A percentile compares a stretch with the other conserved stretches of the same genome.
phyloP scores from a whole-genome alignment of 495 filamentous ascomycete genomes.

The Penicillium angulare region DNA sequence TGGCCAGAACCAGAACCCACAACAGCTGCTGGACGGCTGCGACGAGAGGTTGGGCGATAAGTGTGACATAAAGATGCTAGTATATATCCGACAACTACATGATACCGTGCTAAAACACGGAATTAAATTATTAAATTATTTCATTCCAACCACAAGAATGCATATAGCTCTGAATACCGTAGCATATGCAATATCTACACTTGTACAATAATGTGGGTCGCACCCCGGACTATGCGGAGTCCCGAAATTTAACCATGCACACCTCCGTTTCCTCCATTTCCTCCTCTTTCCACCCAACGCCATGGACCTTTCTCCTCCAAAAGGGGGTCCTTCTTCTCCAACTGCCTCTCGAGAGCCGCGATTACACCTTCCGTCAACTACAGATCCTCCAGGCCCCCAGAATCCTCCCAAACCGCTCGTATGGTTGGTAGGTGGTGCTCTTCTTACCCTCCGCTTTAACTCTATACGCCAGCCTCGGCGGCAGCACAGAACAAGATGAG shows the following conservation, averaged over 20 bases:
- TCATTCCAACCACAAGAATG: not conserved
- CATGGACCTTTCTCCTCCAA: slow-evolving; percentile 40
- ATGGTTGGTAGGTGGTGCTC: slow-evolving; percentile 66
- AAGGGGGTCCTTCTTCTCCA: slow-evolving; percentile 23
- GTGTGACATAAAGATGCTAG: not conserved
- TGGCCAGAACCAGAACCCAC: slow-evolving; percentile 76
- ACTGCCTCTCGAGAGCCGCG: slow-evolving; percentile 37
- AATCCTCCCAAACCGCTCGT: slow-evolving; percentile 71
- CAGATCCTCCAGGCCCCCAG: slow-evolving; percentile 72
- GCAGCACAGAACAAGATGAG: not conserved
- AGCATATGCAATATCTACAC: too few relatives aligned
- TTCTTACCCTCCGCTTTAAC: not conserved
- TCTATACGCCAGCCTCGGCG: not conserved
- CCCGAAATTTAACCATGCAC: slow-evolving; percentile 1
- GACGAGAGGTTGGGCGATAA: slow-evolving; percentile 56
- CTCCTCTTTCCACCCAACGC: not conserved
- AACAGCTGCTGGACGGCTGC: slow-evolving; percentile 69
- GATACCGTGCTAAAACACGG: not conserved
- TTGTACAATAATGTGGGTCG: slow-evolving; percentile 7
- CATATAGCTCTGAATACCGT: too few relatives aligned
- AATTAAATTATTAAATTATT: not conserved
- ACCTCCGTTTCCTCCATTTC: not conserved
- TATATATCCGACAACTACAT: not conserved
- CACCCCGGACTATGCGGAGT: slow-evolving; percentile 5
- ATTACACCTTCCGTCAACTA: slow-evolving; percentile 67